Base-by-base conservation (phyloP, 345 rosid species). In the Salix suchowensis region DNA sequence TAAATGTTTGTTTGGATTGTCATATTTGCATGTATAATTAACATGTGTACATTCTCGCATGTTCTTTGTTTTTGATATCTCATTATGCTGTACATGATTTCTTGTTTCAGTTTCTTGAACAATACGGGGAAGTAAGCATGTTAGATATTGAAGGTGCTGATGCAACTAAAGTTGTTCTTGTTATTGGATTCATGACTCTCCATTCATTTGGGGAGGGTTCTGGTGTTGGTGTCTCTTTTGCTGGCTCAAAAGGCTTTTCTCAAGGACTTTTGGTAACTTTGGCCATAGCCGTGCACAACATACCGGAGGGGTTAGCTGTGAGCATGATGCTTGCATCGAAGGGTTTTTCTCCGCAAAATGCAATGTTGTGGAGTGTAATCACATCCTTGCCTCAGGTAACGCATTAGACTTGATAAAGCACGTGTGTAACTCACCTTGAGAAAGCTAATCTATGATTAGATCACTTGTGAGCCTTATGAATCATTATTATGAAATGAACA, bases 201-300 rank as follows among this genome's bases (percentile, higher is more conserved):
- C 99, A 96, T 87, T 96, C 99, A 75, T 94, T 96, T 69, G 99
- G 98, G 75, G 98, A 96, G 83, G 99, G 99, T 68, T 94, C 98
- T 64, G 98, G 98, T 62, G 98, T 96, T 72, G 99, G 99, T 76
- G 99, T 94, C 67, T 96, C 99, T n/a, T 96, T 96, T 74, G 99
- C 98, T 46, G 97, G 99, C 76, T 88, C 98, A 67, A 96, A 92
- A 87, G 98, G 98, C 42, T 92, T 96, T 78, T 82, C 91, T 76
- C 98, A 94, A 89, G 99, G 99, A 71, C 98, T 96, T 81, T 77
- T 96, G 82, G 97, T 96, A 74, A 94, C 99, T 73, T 85, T 96
- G 85, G 99, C 98, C 75, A 94, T 96, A 73, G 98, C 98, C 60
- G 98, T 96, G 68, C 99, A 96, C 82, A 96, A 96, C 80, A 94